Base-by-base conservation (phyloP, 169 alveolate genomes). In the Plasmodium reichenowi region DNA sequence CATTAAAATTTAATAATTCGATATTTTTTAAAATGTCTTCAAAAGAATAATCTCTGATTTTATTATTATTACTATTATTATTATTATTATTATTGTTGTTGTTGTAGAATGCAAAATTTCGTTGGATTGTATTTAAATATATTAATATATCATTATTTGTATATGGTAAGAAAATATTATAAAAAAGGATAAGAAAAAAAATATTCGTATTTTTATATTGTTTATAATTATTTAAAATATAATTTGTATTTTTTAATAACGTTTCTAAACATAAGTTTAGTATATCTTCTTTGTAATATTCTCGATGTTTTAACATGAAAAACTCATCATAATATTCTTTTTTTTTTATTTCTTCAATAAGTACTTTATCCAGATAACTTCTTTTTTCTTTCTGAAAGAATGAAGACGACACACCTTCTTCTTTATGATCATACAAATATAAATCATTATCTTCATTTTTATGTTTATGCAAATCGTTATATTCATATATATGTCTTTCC, bases 261-360 rank as follows among this genome's bases (percentile, higher is more conserved):
- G 90, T 80, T 68, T 80, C 90, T 24, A 80, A 72, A 15, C 90
- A 80, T 58, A 80, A 56, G 9, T 68, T 80, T 6, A 80, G 32
- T 60, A 80, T 50, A 48, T 80, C 90, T 56, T 80, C 90, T 80
- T 80, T 80, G 62, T 80, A 80, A 58, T 80, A 80, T 80, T 66
- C 83, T 68, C 90, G 17, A 80, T 80, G 70, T 63, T 80, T 80
- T 58, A 80, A 68, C 22, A 68, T 68, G 32, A 80, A 80, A 56
- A 80, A 68, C 13, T 80, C 83, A 56, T 80, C 90, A 48, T 80
- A 80, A 72, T 80, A 80, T 68, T 47, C 60, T 80, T 80, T 80
- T 80, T 52, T 63, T 68, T 67, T 66, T 20, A 80, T 63, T 80
- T 80, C 70, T 29, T 66, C 70, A 50, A 45, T 80, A 9, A 80